Evolutionary conservation across 305 asterid genomes (phyloP).

Genomic region (Fraxinus ornus): DNA sequence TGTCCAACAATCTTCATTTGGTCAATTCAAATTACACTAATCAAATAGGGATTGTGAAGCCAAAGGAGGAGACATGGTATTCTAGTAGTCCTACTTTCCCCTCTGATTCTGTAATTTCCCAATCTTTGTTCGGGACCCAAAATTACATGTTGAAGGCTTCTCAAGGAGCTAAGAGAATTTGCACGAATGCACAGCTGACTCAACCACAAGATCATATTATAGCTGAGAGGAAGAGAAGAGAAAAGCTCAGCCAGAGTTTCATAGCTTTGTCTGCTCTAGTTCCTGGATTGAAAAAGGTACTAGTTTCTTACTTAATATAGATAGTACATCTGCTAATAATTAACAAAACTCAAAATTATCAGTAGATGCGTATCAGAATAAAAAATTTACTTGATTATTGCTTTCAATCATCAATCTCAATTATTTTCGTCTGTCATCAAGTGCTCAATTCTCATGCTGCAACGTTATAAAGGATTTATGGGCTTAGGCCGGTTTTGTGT

Average conservation of each 20-base stretch:
- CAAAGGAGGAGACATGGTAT: slow-evolving; percentile 47
- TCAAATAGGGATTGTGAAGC: slow-evolving; percentile 35
- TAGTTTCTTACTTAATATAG: neutral
- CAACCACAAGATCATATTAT: slow-evolving; percentile 64
- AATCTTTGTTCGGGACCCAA: slow-evolving; percentile 22
- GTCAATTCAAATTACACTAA: slow-evolving; percentile 17
- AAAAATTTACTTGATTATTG: neutral
- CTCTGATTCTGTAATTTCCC: slow-evolving; percentile 27
- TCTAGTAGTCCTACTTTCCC: slow-evolving; percentile 25
- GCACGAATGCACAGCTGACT: slow-evolving; percentile 25
- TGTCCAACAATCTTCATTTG: slow-evolving; percentile 17
- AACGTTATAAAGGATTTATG: neutral
- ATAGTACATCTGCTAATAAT: neutral
- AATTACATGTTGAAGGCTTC: slow-evolving; percentile 37
- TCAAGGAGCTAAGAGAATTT: slow-evolving; percentile 47
- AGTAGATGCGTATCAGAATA: neutral
- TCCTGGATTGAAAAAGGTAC: slow-evolving; percentile 65
- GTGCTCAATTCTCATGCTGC: neutral
- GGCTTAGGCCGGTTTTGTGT: neutral
- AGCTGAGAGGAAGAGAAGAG: slow-evolving; percentile 62
- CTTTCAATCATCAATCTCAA: neutral
- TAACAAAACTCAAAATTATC: neutral
- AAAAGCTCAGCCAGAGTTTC: slow-evolving; percentile 58
- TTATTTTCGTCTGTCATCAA: neutral
- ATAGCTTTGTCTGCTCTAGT: slow-evolving; percentile 54